Evolutionary conservation across 441 rosid species (phyloP), one percentile per base, ranked within the genome.

Genomic region (Pelargonium australe): DNA sequence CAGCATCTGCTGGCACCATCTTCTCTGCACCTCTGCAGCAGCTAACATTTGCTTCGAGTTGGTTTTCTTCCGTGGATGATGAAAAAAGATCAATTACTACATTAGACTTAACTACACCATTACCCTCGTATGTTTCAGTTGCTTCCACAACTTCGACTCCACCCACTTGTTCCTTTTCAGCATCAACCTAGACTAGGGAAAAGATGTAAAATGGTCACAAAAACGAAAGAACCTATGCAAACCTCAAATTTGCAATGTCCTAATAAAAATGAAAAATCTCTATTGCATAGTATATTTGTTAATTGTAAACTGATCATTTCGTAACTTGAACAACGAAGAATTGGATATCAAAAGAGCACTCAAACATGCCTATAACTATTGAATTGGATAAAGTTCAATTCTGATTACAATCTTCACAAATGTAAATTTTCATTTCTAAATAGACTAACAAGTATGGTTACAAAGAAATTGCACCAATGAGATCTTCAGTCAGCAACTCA

Each of bases 101-200:
- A 53, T 17, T 53, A 53, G 60, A 53, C 19, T 53, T 53, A 53
- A 53, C 20, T n/a, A 53, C 60, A 53, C 60, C 19, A 53, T 53
- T 12, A 53, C 60, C 60, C 20, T n/a, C 16, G 20, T 0, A 14
- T 53, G 60, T 9, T 53, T 37, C 41, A 0, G 60, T n/a, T 5
- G 60, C 14, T 53, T 53, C 60, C 60, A 53, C 60, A n/a, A n/a
- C 19, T 53, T 53, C 60, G 20, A 53, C 60, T 53, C 60, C 60
- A 53, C 13, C 60, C 20, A 14, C 60, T 53, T 53, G 60, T 14
- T 14, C 60, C 60, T 6, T 53, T 53, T n/a, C 60, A 53, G 19
- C 60, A 14, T 53, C 60, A 53, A 53, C 60, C 60, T 53, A 53
- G 5, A 53, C 9, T 53, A 14, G 41, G 20, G 20, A 14, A 14